Evolutionary conservation across 2,329 filamentous ascomycete species (phyloP).

Genomic region (Lasiodiplodia gonubiensis): DNA sequence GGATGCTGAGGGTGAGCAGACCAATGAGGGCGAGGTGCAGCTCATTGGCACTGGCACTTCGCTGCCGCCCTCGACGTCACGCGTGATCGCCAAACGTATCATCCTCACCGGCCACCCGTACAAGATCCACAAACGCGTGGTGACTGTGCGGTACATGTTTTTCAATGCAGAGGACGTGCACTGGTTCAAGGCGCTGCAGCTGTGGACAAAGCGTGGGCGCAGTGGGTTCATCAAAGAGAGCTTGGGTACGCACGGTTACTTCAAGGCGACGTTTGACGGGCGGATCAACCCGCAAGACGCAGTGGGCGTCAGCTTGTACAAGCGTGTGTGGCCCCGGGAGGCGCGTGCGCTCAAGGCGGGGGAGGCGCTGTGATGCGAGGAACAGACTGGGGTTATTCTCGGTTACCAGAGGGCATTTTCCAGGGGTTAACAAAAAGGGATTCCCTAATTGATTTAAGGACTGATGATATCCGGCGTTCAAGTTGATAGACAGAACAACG

Average conservation of each 20-base stretch:
- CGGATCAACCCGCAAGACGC: constrained; percentile 96
- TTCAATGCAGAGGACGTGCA: constrained; percentile 94
- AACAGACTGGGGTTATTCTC: background rate
- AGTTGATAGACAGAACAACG: constrained; percentile 16
- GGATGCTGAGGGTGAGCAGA: constrained; percentile 27
- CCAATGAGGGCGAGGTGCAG: constrained; percentile 56
- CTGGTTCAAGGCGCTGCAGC: constrained; percentile 95
- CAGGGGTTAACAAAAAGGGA: constrained; percentile 8
- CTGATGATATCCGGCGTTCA: constrained; percentile 23
- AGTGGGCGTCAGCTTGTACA: constrained; percentile 76
- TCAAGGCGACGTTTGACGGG: constrained; percentile 97
- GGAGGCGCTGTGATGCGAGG: constrained; percentile 19
- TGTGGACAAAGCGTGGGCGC: constrained; percentile 91
- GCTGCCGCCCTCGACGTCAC: constrained; percentile 72
- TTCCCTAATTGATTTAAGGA: background rate
- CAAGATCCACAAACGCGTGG: constrained; percentile 98
- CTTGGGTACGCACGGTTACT: constrained; percentile 97
- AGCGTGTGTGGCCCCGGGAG: constrained; percentile 67
- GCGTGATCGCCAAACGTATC: constrained; percentile 91
- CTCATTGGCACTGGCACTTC: constrained; percentile 88
- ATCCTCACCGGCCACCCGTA: constrained; percentile 95
- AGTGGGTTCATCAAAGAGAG: constrained; percentile 93
- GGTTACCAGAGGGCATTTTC: constrained; percentile 12
- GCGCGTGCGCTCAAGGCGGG: constrained; percentile 55
- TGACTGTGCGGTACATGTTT: constrained; percentile 99